Base-by-base conservation (phyloP, 2,329 filamentous ascomycete genomes). In the Alternaria sp. region DNA sequence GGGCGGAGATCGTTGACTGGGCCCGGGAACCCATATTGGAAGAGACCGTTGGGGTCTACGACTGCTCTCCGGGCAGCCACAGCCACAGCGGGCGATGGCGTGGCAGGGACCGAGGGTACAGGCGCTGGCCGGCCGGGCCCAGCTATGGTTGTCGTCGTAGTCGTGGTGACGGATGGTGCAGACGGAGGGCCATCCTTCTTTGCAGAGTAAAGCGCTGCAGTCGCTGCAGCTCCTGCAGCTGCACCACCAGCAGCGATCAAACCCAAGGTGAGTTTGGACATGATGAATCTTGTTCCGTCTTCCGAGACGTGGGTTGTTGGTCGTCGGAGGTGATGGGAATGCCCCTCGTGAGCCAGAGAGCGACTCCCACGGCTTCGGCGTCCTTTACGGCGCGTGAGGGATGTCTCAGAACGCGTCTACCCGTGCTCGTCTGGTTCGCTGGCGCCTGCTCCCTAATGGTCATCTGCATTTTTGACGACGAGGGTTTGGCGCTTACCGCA, bases 1-100 rank as follows among this genome's bases (percentile, higher is more conserved):
- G 87, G 87, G 59, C 94, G 90, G 46, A 97, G 85, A 81, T 99
- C 96, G 74, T 90, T 87, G 43, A 97, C 84, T 30, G 96, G 96
- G 62, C 96, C 96, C 0, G 96, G 95, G 82, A 98, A 97, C 74
- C 96, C 84, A 74, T 86, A 86, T 74, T 85, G 83, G 72, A 85
- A 86, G 71, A 86, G 75, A 51, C 84, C 84, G 43, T 80, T 81
- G 20, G 84, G 84, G 65, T 86, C 83, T 63, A 86, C 84, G 23
- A 80, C 79, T 2, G 75, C 65, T 60, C 60, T 69, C 60, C 66
- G 66, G 18, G 71, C 69, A 9, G 69, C 66, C 6, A 67, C 69
- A 53, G 71, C 62, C 59, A 62, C 68, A 37, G 71, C 65, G 61
- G 66, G 71, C 11, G 74, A 59, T 4, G 78, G 74, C 53, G 72